Conservation (phyloP, 2,329 filamentous ascomycete genomes). For the Xylariaceae sp. region DNA sequence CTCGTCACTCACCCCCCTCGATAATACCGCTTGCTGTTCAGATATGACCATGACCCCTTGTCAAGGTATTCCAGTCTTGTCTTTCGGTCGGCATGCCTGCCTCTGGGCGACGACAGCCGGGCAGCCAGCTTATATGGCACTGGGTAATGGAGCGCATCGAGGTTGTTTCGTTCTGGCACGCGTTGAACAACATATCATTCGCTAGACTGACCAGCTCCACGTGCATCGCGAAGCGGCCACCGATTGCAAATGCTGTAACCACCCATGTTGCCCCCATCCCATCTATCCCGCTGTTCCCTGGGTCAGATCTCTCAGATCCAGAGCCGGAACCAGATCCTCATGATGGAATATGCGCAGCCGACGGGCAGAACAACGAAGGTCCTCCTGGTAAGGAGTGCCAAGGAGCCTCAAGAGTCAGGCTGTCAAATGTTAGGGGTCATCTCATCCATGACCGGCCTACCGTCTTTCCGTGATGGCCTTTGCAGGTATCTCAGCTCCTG, state of each 20-base stretch:
- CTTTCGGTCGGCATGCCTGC: too few relatives aligned
- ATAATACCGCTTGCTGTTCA: too few relatives aligned
- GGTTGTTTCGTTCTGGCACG: conserved; percentile 25
- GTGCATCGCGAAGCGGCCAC: too few relatives aligned
- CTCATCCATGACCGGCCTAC: conserved; percentile 26
- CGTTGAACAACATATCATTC: conserved; percentile 6
- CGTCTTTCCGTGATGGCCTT: conserved; percentile 30
- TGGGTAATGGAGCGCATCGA: conserved; percentile 15
- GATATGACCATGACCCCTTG: too few relatives aligned
- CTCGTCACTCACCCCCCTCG: conserved; percentile 8
- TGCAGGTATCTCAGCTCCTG: not conserved
- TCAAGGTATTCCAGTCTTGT: conserved; percentile 18
- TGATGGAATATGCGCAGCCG: conserved; percentile 9
- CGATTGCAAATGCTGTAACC: not conserved
- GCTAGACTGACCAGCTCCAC: too few relatives aligned
- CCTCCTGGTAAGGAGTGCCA: conserved; percentile 15
- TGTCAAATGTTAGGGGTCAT: conserved; percentile 19
- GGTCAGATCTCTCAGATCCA: conserved; percentile 10
- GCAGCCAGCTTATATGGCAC: conserved; percentile 10
- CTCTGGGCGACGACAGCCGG: conserved; percentile 11
- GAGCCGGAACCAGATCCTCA: conserved; percentile 18
- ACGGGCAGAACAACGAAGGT: not conserved
- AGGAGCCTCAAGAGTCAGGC: conserved; percentile 15
- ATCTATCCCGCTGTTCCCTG: conserved; percentile 7
- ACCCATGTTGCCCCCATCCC: conserved; percentile 7